phyloP scores from a whole-genome alignment of 805 yeast species.

The Dipodascus geniculatus region DNA sequence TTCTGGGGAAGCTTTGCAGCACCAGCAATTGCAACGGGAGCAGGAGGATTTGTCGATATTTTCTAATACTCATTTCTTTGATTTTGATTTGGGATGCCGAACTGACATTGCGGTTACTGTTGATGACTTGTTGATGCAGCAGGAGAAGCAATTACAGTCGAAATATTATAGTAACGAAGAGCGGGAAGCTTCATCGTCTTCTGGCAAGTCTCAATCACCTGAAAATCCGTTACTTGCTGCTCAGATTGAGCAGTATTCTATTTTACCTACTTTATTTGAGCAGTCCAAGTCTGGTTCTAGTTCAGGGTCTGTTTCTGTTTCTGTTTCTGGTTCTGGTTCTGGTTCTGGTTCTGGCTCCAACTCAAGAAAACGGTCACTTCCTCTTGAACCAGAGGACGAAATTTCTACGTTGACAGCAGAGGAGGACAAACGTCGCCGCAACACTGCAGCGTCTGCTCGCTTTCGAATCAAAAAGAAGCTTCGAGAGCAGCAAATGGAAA shows the following conservation, averaged over 20 bases:
- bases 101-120: slow-evolving; percentile 31
- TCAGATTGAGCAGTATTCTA: slow-evolving; percentile 7
- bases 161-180: slow-evolving; percentile 13
- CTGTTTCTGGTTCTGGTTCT: too few species aligned
- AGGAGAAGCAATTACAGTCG: slow-evolving; percentile 27
- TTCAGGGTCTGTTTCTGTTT: too few species aligned
- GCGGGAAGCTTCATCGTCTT: slow-evolving; percentile 2
- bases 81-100: slow-evolving; percentile 32
- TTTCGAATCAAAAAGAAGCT: slow-evolving; percentile 85
- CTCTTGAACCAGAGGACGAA: neutral
- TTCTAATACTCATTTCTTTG: slow-evolving; percentile 33
- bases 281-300: too few species aligned
- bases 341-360: too few species aligned
- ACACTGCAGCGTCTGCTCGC: slow-evolving; percentile 91
- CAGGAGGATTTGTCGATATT: slow-evolving; percentile 31
- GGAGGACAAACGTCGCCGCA: slow-evolving; percentile 69
- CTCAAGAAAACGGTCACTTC: slow-evolving; percentile 4
- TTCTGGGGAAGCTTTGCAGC: slow-evolving; percentile 1
- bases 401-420: slow-evolving; percentile 26
- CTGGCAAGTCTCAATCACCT: slow-evolving; percentile 1
- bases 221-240: slow-evolving; percentile 1
- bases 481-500: slow-evolving; percentile 86
- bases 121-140: slow-evolving; percentile 30
- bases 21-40: neutral
- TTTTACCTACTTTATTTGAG: slow-evolving; percentile 2